Percentiles rank a stretch among this genome's conserved stretches.
These are phyloP conservation scores for Phaffia rhodozyma DNA, from an alignment of 1,284 basidiomycete species.

Conservation along the genomic window DNA sequence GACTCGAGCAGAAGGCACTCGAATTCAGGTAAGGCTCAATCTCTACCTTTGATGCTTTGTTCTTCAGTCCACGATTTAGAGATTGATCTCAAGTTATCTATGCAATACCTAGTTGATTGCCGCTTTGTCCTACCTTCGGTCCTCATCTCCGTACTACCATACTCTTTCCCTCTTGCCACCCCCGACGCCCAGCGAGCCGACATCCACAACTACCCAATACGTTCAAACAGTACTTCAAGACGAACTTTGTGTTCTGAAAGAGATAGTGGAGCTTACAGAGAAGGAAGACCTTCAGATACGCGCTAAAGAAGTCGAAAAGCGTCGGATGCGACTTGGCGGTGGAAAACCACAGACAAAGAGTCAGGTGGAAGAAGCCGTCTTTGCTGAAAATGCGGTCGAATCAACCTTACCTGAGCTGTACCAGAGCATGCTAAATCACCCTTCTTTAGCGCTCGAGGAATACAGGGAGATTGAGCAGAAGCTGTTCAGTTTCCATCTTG, in stretches of 20 bases:
- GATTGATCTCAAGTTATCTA: conserved; percentile 8
- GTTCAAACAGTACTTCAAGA: conserved; percentile 52
- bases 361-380: conserved; percentile 31
- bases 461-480: conserved; percentile 15
- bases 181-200: conserved; percentile 45
- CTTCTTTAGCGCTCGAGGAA: conserved; percentile 4
- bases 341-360: conserved; percentile 56
- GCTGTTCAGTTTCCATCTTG: conserved; percentile 9
- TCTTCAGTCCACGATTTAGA: conserved; percentile 6
- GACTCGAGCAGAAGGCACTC: conserved; percentile 49
- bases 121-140: conserved; percentile 58
- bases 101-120: conserved; percentile 46
- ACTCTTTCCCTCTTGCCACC: conserved; percentile 46
- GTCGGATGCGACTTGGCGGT: conserved; percentile 58
- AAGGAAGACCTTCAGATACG: conserved; percentile 46
- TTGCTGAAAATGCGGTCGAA: conserved; percentile 29
- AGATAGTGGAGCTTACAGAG: conserved; percentile 51
- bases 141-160: conserved; percentile 47
- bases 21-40: conserved; percentile 42
- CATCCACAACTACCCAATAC: conserved; percentile 45
- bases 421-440: conserved; percentile 19
- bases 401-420: conserved; percentile 31
- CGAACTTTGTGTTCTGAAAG: conserved; percentile 52
- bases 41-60: conserved; percentile 6
- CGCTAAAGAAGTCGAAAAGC: conserved; percentile 57